Conservation (phyloP, 2,329 filamentous ascomycete genomes). For the Fusarium coffeatum region DNA sequence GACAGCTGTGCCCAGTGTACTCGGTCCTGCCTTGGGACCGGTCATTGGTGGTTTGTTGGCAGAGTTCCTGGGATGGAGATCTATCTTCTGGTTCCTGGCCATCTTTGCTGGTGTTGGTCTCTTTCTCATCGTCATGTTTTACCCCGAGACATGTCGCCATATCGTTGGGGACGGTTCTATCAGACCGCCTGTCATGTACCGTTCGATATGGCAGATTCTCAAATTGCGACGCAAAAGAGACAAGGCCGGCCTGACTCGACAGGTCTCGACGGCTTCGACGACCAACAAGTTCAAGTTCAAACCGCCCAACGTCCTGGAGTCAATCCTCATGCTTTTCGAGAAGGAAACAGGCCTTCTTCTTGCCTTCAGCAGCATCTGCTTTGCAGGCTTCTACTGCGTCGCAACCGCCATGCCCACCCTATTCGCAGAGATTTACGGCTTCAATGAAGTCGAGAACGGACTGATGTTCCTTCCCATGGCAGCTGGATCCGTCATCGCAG, state of each 20-base stretch:
- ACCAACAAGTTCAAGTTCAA: conserved; percentile 52
- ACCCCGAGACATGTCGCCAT: conserved; percentile 64
- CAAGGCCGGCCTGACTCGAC: conserved; percentile 17
- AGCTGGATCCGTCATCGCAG: conserved; percentile 60
- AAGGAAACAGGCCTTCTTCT: conserved; percentile 59
- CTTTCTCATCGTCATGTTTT: conserved; percentile 58
- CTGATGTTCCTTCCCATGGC: conserved; percentile 65
- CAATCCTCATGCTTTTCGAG: conserved; percentile 56
- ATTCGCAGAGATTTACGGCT: conserved; percentile 66
- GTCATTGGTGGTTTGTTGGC: conserved; percentile 69
- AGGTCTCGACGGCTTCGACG: conserved; percentile 29
- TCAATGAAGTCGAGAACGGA: conserved; percentile 66
- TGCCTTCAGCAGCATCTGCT: conserved; percentile 57
- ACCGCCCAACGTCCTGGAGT: conserved; percentile 56
- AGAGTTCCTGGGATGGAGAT: conserved; percentile 68
- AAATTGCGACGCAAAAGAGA: conserved; percentile 34
- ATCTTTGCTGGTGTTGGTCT: conserved; percentile 59
- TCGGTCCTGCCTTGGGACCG: conserved; percentile 64
- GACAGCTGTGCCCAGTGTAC: conserved; percentile 59
- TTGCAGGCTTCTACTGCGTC: conserved; percentile 63
- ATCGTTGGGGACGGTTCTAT: conserved; percentile 66
- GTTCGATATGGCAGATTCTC: conserved; percentile 50
- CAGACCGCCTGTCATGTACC: conserved; percentile 53
- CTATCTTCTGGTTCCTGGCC: conserved; percentile 71
- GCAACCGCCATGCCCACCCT: conserved; percentile 58